These are phyloP conservation scores for Mortierella sp. DNA, from an alignment of 371 early-diverging fungal species.

Conservation along the genomic window DNA sequence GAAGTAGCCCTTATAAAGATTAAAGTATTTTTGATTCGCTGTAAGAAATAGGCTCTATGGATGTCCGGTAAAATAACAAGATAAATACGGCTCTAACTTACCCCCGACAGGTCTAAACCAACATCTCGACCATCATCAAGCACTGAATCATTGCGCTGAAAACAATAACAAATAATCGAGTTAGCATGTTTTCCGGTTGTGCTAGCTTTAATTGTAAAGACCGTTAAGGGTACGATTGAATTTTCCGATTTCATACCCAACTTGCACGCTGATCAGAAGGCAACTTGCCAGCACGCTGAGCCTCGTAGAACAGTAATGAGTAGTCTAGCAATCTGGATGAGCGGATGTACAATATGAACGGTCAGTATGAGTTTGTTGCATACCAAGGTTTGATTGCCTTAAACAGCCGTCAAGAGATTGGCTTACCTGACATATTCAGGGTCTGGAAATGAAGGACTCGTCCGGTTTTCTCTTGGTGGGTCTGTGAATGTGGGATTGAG, in stretches of 20 bases:
- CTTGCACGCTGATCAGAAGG: constrained; percentile 64
- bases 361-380: background rate
- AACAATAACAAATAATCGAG: constrained; percentile 12
- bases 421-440: constrained; percentile 57
- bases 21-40: background rate
- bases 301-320: constrained; percentile 68
- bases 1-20: constrained; percentile 33
- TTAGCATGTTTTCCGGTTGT: background rate
- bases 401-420: background rate
- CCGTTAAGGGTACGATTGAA: background rate
- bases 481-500: constrained; percentile 20
- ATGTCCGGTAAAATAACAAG: background rate
- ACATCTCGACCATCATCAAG: constrained; percentile 64
- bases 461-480: constrained; percentile 8
- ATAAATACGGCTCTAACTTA: constrained; percentile 15
- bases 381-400: background rate
- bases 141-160: constrained; percentile 64
- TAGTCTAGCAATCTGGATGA: constrained; percentile 59
- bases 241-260: constrained; percentile 56
- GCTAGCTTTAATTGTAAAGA: too few species aligned
- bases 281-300: constrained; percentile 69
- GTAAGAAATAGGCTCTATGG: background rate
- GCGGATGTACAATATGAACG: background rate
- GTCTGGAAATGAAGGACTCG: constrained; percentile 49
- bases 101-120: constrained; percentile 62